Evolutionary conservation across 1,284 basidiomycete species (phyloP).

Genomic region (Dichomitus squalens): DNA sequence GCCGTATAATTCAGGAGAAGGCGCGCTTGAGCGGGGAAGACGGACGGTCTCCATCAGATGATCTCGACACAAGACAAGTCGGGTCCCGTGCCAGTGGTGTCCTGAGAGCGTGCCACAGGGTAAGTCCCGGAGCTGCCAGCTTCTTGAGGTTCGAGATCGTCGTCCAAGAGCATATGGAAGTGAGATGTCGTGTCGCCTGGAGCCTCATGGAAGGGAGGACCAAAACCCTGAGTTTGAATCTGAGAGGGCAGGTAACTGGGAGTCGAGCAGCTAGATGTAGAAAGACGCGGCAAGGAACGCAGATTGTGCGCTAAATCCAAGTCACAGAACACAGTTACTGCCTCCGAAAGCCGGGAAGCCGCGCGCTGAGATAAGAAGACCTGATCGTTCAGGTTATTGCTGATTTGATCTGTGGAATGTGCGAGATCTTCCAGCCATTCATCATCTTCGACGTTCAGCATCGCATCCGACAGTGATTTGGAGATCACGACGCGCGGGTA

Average conservation of each 20-base stretch:
- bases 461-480: background rate
- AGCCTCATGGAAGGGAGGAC: background rate
- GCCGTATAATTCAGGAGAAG: background rate
- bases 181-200: conserved; percentile 6
- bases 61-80: background rate
- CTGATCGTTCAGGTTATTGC: background rate
- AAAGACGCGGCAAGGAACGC: background rate
- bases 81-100: background rate
- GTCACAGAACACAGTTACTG: background rate
- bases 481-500: background rate
- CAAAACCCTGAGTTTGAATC: background rate
- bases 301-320: background rate
- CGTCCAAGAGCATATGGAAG: conserved; percentile 13
- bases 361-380: background rate
- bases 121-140: conserved; percentile 4
- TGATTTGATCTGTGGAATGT: background rate
- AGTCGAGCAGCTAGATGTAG: background rate
- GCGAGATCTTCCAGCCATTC: conserved; percentile 5
- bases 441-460: conserved; percentile 8
- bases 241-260: background rate
- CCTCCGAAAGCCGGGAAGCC: background rate
- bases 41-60: conserved; percentile 12
- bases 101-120: background rate
- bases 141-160: conserved; percentile 15
- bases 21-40: background rate